A percentile compares a stretch with the other conserved stretches of the same genome.
Conservation (phyloP, 805 yeast species). For the Candida bentonensis region DNA sequence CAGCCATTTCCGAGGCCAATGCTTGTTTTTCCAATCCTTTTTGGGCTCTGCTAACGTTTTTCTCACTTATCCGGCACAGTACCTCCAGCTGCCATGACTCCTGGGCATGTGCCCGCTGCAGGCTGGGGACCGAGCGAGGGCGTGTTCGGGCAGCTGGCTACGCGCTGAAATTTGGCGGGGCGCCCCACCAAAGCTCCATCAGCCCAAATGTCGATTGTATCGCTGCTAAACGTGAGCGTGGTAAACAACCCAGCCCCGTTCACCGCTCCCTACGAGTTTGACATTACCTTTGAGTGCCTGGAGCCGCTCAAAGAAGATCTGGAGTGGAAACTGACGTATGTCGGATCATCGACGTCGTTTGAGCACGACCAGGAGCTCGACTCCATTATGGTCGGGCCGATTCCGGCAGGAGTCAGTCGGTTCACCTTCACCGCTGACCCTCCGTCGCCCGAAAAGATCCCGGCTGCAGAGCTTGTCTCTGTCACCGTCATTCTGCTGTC, state of each 20-base stretch:
- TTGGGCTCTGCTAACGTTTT: too few species aligned
- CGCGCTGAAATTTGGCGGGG: too few species aligned
- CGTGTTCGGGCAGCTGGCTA: too few species aligned
- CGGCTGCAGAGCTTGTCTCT: constrained; percentile 87
- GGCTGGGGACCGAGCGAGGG: too few species aligned
- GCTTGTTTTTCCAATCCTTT: too few species aligned
- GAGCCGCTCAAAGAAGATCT: constrained; percentile 85
- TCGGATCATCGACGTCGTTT: constrained; percentile 84
- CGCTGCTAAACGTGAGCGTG: constrained; percentile 80
- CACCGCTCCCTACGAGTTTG: constrained; percentile 87
- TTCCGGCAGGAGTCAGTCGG: constrained; percentile 93
- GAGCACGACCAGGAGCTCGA: constrained; percentile 97
- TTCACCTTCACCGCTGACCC: constrained; percentile 91
- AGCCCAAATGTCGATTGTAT: constrained; percentile 71
- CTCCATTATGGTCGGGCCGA: constrained; percentile 95
- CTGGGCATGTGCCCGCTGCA: too few species aligned
- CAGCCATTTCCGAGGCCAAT: too few species aligned
- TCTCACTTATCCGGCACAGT: too few species aligned
- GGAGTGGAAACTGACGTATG: constrained; percentile 96
- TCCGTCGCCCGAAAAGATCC: constrained; percentile 89
- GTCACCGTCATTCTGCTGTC: constrained; percentile 89
- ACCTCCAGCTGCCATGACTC: too few species aligned
- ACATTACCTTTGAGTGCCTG: constrained; percentile 91
- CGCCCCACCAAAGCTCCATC: too few species aligned
- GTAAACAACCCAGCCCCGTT: constrained; percentile 91